Evolutionary conservation across 2,329 filamentous ascomycete genomes (phyloP).

Genomic region (Cyclaneusma minus): DNA sequence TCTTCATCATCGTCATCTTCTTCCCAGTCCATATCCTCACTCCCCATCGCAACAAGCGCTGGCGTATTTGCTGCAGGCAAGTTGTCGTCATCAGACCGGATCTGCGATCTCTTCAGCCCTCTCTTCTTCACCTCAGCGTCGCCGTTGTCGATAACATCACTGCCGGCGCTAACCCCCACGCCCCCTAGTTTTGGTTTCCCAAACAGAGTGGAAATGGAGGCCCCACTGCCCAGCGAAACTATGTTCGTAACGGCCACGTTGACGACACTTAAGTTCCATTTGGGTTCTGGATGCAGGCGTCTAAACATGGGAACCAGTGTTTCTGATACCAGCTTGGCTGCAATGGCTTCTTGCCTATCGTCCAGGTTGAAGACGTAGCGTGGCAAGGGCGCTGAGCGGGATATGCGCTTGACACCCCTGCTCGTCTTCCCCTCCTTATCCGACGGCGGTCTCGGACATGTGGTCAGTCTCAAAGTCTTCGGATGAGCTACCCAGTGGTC

Average conservation of each 20-base stretch:
- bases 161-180: too few relatives aligned
- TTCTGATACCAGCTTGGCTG: slow-evolving; percentile 55
- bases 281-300: slow-evolving; percentile 47
- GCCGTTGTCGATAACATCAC: too few relatives aligned
- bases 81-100: not conserved
- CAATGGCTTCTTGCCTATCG: slow-evolving; percentile 40
- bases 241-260: slow-evolving; percentile 86
- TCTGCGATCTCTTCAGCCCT: slow-evolving; percentile 20
- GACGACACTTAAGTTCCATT: slow-evolving; percentile 68
- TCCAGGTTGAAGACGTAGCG: slow-evolving; percentile 54
- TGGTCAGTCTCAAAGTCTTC: slow-evolving; percentile 66
- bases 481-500: slow-evolving; percentile 61
- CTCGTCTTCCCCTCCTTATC: slow-evolving; percentile 36
- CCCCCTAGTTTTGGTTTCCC: too few relatives aligned
- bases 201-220: too few relatives aligned
- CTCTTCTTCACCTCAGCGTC: slow-evolving; percentile 12
- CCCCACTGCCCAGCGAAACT: slow-evolving; percentile 38
- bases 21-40: slow-evolving; percentile 11
- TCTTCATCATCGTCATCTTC: slow-evolving; percentile 14
- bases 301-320: slow-evolving; percentile 57
- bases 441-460: slow-evolving; percentile 42
- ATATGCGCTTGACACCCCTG: slow-evolving; percentile 53
- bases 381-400: slow-evolving; percentile 60
- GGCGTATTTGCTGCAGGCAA: slow-evolving; percentile 9
- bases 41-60: slow-evolving; percentile 15